phyloP scores from a whole-genome alignment of 2,329 filamentous ascomycete species.

The Atkinsonella hypoxylon region DNA sequence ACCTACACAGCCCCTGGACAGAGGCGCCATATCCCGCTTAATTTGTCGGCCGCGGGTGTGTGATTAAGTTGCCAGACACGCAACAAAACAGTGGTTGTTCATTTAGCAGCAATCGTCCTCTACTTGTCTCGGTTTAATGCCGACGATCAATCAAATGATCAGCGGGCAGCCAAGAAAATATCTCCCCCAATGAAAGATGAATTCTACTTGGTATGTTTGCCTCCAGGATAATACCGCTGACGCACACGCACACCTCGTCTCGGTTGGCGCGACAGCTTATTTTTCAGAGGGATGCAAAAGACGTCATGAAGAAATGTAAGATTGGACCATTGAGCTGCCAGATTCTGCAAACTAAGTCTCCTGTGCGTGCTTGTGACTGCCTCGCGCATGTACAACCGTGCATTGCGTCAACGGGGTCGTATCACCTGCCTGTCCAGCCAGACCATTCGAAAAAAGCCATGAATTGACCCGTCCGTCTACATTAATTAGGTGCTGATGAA shows the following conservation, averaged over 20 bases:
- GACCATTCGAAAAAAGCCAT: neutral
- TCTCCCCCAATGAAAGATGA: too few species aligned
- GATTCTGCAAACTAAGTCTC: neutral
- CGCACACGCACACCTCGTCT: neutral
- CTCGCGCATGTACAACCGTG: neutral
- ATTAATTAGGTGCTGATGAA: too few species aligned
- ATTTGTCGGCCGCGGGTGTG: too few species aligned
- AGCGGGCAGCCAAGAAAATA: too few species aligned
- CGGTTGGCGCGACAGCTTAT: neutral
- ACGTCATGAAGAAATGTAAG: too few species aligned
- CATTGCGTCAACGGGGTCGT: neutral
- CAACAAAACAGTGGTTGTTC: neutral
- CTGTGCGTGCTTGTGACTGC: neutral
- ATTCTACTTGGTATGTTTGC: too few species aligned
- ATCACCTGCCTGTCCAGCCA: neutral
- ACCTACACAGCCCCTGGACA: too few species aligned
- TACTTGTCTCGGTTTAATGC: neutral
- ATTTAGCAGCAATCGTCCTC: neutral
- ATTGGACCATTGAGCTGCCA: neutral
- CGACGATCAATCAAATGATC: too few species aligned
- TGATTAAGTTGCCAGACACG: too few species aligned
- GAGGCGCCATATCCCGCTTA: too few species aligned
- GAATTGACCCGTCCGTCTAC: neutral
- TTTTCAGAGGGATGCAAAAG: neutral
- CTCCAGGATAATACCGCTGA: too few species aligned